A percentile compares a stretch with the other conserved stretches of the same genome.
Evolutionary conservation across 805 yeast species (phyloP).

Genomic region (Zygoascus bituminiphila): DNA sequence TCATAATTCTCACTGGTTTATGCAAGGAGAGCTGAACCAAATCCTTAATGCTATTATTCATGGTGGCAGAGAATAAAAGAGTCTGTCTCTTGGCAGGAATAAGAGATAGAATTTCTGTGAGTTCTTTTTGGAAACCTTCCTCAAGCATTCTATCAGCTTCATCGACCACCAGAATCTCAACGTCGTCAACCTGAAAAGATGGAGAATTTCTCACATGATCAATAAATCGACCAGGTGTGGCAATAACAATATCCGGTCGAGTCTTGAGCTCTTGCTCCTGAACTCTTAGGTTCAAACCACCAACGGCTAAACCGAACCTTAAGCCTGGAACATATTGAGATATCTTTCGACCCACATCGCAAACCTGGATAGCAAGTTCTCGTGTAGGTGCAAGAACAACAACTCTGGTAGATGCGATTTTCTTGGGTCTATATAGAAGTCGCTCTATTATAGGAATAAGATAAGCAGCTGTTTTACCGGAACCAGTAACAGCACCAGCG

Average conservation of each 20-base stretch:
- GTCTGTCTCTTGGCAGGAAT: slow-evolving; percentile 92
- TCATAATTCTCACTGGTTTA: slow-evolving; percentile 90
- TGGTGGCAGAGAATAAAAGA: slow-evolving; percentile 89
- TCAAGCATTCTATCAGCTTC: slow-evolving; percentile 99
- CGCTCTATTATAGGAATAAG: slow-evolving; percentile 94
- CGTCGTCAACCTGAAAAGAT: slow-evolving; percentile 79
- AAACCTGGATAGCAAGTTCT: slow-evolving; percentile 93
- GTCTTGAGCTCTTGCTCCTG: slow-evolving; percentile 91
- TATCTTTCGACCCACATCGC: slow-evolving; percentile 83
- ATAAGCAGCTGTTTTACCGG: slow-evolving; percentile 98
- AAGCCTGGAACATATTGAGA: slow-evolving; percentile 68
- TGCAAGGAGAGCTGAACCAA: slow-evolving; percentile 80
- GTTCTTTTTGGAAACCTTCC: slow-evolving; percentile 95
- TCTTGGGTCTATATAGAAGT: slow-evolving; percentile 77
- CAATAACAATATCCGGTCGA: slow-evolving; percentile 93
- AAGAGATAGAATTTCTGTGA: slow-evolving; percentile 79
- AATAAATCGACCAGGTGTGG: slow-evolving; percentile 97
- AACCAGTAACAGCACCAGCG: slow-evolving; percentile 99
- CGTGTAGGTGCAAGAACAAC: slow-evolving; percentile 92
- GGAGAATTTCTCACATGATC: slow-evolving; percentile 96
- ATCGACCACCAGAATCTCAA: slow-evolving; percentile 88
- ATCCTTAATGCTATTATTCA: slow-evolving; percentile 88
- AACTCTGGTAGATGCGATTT: slow-evolving; percentile 81
- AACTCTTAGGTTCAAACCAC: slow-evolving; percentile 90
- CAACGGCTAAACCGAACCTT: slow-evolving; percentile 92